These are phyloP conservation scores for Lachnellula cervina DNA, from an alignment of 2,329 filamentous ascomycete genomes.

Conservation along the genomic window DNA sequence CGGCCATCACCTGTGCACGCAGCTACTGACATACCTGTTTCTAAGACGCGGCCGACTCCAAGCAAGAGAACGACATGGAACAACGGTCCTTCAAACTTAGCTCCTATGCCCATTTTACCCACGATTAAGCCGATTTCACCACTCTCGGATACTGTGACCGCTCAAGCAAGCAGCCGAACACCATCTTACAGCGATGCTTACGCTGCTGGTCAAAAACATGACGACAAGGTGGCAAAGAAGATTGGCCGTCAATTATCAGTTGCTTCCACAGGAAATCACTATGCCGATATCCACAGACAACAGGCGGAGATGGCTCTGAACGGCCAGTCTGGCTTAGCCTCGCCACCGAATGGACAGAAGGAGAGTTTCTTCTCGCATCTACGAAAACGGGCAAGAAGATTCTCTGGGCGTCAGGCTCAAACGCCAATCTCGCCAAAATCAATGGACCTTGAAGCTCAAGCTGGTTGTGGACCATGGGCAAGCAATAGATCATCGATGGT, in stretches of 20 bases:
- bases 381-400: constrained; percentile 82
- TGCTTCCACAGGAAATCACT: constrained; percentile 88
- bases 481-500: constrained; percentile 81
- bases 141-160: constrained; percentile 88
- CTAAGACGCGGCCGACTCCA: constrained; percentile 45
- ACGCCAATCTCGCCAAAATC: constrained; percentile 71
- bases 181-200: constrained; percentile 49
- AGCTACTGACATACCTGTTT: constrained; percentile 38
- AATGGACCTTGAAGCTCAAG: constrained; percentile 89
- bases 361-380: constrained; percentile 98
- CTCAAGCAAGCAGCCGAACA: constrained; percentile 70
- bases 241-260: constrained; percentile 91
- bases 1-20: constrained; percentile 43
- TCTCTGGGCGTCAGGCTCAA: constrained; percentile 81
- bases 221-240: constrained; percentile 76
- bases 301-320: constrained; percentile 89
- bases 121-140: constrained; percentile 93
- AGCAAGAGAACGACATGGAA: constrained; percentile 92
- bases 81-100: constrained; percentile 71
- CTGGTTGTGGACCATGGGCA: constrained; percentile 84
- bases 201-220: constrained; percentile 38
- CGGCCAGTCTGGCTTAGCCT: constrained; percentile 69
- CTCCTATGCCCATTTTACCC: constrained; percentile 92
- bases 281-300: constrained; percentile 81
- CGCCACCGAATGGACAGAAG: constrained; percentile 74